Evolutionary conservation across 495 filamentous ascomycete species (phyloP).

Genomic region (Massariosphaeria phaeospora): DNA sequence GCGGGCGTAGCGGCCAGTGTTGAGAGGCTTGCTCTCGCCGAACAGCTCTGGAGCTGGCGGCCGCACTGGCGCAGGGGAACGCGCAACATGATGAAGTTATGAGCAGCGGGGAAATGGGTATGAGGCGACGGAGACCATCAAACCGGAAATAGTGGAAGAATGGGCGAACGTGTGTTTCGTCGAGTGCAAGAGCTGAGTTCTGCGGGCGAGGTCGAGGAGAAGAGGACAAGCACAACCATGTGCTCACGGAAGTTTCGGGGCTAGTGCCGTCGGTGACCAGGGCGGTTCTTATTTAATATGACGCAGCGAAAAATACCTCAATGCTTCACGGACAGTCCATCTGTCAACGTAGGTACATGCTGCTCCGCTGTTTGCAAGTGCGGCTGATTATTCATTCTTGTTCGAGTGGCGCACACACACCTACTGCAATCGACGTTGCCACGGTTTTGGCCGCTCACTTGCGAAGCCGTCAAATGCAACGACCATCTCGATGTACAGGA

Average conservation of each 20-base stretch:
- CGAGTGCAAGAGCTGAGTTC: not conserved
- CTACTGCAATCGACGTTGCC: too few species aligned
- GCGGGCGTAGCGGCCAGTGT: slow-evolving; percentile 28
- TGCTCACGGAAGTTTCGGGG: slow-evolving; percentile 2
- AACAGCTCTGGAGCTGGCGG: slow-evolving; percentile 34
- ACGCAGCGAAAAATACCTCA: too few species aligned
- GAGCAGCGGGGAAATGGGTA: not conserved
- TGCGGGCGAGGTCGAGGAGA: not conserved
- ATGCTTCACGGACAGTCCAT: too few species aligned
- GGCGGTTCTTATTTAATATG: too few species aligned
- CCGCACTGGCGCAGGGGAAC: slow-evolving; percentile 37
- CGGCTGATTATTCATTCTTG: too few species aligned
- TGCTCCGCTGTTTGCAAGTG: too few species aligned
- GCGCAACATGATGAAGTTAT: slow-evolving; percentile 39
- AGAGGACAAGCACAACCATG: not conserved
- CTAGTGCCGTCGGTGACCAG: too few species aligned
- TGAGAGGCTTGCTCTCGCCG: slow-evolving; percentile 31
- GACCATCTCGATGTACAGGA: too few species aligned
- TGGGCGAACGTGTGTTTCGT: not conserved
- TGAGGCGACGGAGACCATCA: slow-evolving; percentile 2
- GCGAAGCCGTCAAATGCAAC: too few species aligned
- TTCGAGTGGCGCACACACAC: too few species aligned
- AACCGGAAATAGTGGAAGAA: not conserved
- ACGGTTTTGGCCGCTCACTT: too few species aligned
- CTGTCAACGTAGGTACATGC: too few species aligned